Percentiles rank a stretch among this genome's conserved stretches.
Conservation (phyloP, 2,329 filamentous ascomycete genomes). For the Colletotrichum paranaense region DNA sequence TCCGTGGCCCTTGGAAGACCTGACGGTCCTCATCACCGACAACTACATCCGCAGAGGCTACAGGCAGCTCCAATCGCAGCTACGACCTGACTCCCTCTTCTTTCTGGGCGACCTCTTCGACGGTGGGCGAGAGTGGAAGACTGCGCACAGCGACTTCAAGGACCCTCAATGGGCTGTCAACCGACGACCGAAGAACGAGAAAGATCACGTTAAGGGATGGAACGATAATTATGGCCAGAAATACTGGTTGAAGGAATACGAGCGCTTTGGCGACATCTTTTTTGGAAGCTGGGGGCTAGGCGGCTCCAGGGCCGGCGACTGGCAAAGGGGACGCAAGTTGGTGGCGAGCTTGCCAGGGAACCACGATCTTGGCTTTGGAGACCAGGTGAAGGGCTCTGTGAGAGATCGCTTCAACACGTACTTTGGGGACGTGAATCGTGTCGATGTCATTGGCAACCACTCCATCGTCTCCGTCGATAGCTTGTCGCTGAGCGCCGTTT, state of each 20-base stretch:
- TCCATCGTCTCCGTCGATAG: conserved; percentile 93
- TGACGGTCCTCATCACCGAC: conserved; percentile 77
- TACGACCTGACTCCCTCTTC: conserved; percentile 88
- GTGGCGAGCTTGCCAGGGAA: conserved; percentile 92
- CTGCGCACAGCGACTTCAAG: conserved; percentile 67
- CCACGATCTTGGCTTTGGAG: conserved; percentile 92
- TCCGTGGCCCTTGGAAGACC: conserved; percentile 66
- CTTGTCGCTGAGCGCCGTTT: conserved; percentile 83
- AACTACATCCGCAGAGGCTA: conserved; percentile 90
- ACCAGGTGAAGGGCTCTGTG: conserved; percentile 83
- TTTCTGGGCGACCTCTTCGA: conserved; percentile 97
- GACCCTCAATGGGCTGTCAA: conserved; percentile 69
- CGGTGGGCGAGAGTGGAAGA: conserved; percentile 94
- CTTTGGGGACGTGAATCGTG: conserved; percentile 91
- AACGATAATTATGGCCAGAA: conserved; percentile 80
- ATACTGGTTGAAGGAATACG: conserved; percentile 90
- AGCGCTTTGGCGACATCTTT: conserved; percentile 88
- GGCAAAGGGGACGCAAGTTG: conserved; percentile 78
- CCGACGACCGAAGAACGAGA: conserved; percentile 63
- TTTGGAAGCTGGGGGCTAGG: conserved; percentile 74
- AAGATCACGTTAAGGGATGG: conserved; percentile 70
- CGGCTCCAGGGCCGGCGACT: conserved; percentile 63
- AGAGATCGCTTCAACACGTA: conserved; percentile 86
- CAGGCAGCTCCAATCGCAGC: conserved; percentile 76
- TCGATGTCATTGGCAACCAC: conserved; percentile 94